phyloP scores from a whole-genome alignment of 2,329 filamentous ascomycete species.

The Clarireedia homoeocarpa region DNA sequence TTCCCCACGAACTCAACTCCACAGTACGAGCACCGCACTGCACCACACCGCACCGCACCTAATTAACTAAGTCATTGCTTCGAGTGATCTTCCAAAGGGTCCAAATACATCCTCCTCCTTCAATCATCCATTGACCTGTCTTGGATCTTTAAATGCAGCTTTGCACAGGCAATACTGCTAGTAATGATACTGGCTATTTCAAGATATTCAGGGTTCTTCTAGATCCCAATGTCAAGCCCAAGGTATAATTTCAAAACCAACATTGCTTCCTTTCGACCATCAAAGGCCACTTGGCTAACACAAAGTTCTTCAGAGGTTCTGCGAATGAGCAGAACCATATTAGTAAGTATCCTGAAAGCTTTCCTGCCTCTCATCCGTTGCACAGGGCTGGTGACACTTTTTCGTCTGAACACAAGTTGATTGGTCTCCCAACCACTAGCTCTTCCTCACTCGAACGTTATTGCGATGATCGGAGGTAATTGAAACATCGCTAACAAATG shows the following conservation, averaged over 20 bases:
- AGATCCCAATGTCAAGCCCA: conserved; percentile 4
- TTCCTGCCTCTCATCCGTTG: background rate
- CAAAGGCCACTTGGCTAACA: no score
- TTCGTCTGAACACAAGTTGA: background rate
- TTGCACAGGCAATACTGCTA: background rate
- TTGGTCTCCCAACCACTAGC: background rate
- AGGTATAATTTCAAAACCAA: conserved; percentile 2
- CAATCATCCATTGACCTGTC: background rate
- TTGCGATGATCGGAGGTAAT: background rate
- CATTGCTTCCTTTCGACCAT: background rate
- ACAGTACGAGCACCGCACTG: no score
- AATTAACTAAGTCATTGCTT: no score
- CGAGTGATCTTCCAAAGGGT: no score
- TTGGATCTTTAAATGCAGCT: background rate
- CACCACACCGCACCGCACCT: no score
- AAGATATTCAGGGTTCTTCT: background rate
- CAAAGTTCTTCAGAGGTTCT: background rate
- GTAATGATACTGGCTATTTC: conserved; percentile 1
- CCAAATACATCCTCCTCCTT: no score
- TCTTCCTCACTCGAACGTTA: no score
- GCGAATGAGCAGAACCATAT: conserved; percentile 3
- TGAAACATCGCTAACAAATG: background rate
- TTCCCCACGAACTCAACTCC: no score
- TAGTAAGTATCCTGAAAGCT: conserved; percentile 1
- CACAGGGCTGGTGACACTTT: no score